phyloP scores from a whole-genome alignment of 2,329 filamentous ascomycete genomes.

The Paecilomyces dactylethromorphus region DNA sequence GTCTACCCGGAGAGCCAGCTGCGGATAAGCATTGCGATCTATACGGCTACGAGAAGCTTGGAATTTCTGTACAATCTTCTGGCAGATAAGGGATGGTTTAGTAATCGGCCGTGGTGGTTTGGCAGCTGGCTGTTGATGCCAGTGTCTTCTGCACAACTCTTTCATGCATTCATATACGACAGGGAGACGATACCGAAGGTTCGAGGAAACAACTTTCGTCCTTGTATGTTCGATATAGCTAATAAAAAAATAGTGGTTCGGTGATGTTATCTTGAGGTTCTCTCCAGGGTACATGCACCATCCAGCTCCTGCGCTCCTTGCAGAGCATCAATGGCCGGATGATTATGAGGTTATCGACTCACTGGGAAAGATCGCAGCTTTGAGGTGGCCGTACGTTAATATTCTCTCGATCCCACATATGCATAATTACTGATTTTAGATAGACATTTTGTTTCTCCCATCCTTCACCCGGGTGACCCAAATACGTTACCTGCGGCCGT shows the following conservation, averaged over 20 bases:
- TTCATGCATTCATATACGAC: slow-evolving; percentile 72
- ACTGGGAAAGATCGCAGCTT: slow-evolving; percentile 70
- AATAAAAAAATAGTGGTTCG: slow-evolving; percentile 43
- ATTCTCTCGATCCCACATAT: neutral
- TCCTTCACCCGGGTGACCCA: slow-evolving; percentile 69
- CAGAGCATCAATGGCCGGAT: slow-evolving; percentile 64
- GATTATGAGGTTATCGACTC: slow-evolving; percentile 72
- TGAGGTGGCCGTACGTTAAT: slow-evolving; percentile 70
- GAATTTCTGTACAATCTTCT: slow-evolving; percentile 83
- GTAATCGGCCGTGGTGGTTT: slow-evolving; percentile 72
- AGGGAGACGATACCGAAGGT: slow-evolving; percentile 64
- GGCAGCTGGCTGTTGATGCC: slow-evolving; percentile 79
- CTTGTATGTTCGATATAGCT: neutral
- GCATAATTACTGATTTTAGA: neutral
- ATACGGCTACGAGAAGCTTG: slow-evolving; percentile 69
- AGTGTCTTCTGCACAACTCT: slow-evolving; percentile 65
- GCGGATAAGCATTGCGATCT: slow-evolving; percentile 75
- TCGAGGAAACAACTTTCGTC: slow-evolving; percentile 16
- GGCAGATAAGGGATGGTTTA: slow-evolving; percentile 64
- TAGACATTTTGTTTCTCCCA: slow-evolving; percentile 74
- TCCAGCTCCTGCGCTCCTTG: slow-evolving; percentile 63
- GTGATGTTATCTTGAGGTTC: slow-evolving; percentile 60
- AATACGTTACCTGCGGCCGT: slow-evolving; percentile 52
- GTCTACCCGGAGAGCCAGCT: slow-evolving; percentile 66
- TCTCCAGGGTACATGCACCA: slow-evolving; percentile 73